Base-by-base conservation (phyloP, 768 basidiomycete species). In the Ramaria rubella region DNA sequence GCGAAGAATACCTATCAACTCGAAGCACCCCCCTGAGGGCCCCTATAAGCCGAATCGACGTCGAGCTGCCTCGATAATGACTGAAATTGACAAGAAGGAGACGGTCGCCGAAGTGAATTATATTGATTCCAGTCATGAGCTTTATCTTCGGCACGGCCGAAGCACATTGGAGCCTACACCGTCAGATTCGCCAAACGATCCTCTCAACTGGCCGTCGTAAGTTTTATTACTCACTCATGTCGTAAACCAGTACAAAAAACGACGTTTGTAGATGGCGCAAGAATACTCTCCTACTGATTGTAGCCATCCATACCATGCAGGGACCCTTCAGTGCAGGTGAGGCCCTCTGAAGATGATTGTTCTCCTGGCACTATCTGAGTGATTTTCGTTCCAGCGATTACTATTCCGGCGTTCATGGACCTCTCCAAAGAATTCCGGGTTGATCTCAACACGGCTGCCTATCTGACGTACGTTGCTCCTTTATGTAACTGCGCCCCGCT, bases 321-420 rank as follows among this genome's bases (percentile, higher is more conserved):
- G 31, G 19, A 24, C 27, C 50, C 26, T 31, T 52, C 33, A 4
- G 11, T 23, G 31, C 50, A 19, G 5, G 50, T 33, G 14, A 33
- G 2, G 9, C 24, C 30, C 33, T 52, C n/a, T 42, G 6, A 6
- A 19, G n/a, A 6, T 21, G n/a, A 6, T 4, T 12, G 40, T 42
- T 21, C 4, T 8, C n/a, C 14, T 33, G 23, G 24, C 27, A 24
- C 27, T n/a, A n/a, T n/a, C n/a, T n/a, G n/a, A n/a, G n/a, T n/a
- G n/a, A n/a, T n/a, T 49, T 49, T n/a, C 14, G 27, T 19, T 14
- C n/a, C n/a, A 52, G 50, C 29, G 4, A 52, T 52, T 7, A 24
- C 31, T 1, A 52, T 52, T 12, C 50, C 50, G 14, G 50, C 50
- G 33, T 52, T 52, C 19, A 52, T 52, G 50, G 33, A 52, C 19